Base-by-base conservation (phyloP, 2,329 filamentous ascomycete species). In the Zasmidium angulare region DNA sequence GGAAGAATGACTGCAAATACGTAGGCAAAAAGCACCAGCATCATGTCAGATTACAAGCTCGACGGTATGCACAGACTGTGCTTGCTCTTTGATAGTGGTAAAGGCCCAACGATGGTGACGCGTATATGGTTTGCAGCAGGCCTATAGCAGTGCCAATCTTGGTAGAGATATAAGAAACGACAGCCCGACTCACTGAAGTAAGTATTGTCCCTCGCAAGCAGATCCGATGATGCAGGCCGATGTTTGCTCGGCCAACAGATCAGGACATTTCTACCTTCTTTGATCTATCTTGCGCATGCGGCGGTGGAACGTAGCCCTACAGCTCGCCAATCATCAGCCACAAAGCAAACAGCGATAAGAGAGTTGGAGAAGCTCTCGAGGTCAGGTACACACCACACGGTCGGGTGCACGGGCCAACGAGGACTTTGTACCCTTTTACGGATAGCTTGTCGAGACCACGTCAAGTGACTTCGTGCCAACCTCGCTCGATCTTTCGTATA, bases 221-320 rank as follows among this genome's bases (percentile, higher is more conserved):
- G 36, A 43, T 43, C 36, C n/a, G n/a, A 43, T 43, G 36, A 43
- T 43, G 36, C n/a, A 43, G 36, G 36, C 36, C 36, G 36, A 43
- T 19, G 6, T 17, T 19, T 17, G 36, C 36, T 43, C 36, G 36
- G 36, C 36, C 36, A 43, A 43, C n/a, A 3, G 36, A 43, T 17
- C 36, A 43, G 49, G 49, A 50, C 49, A 26, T 50, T 50, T 50
- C 21, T 50, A 12, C 49, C 49, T 26, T 26, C 6, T 50, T 50
- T 19, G 24, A 50, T 23, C 49, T 50, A 50, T 50, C 49, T 50
- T 26, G n/a, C 14, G 49, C 17, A 29, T 23, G 7, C 36, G 9
- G 36, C 36, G 14, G 11, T 7, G 36, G 19, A 19, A 50, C 21
- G 49, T 50, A 50, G 49, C 21, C 19, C n/a, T 19, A 12, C 49